Evolutionary conservation across 208 protist species (phyloP).

Genomic region (Tetramitus jugosus): DNA sequence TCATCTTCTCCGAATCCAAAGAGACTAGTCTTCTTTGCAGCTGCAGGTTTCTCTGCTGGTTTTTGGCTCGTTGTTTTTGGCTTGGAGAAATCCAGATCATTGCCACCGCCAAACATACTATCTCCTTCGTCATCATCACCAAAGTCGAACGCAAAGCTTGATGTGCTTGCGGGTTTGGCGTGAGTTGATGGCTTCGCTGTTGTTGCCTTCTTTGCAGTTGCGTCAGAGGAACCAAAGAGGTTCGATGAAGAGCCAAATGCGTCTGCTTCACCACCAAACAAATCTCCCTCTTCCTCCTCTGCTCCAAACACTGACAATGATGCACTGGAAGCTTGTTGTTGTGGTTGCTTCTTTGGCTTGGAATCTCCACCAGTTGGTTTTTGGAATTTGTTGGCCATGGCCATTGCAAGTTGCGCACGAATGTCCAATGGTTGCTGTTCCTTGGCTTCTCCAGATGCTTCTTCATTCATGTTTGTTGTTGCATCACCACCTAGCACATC

Average conservation of each 20-base stretch:
- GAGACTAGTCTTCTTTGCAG: neutral
- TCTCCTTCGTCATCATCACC: neutral
- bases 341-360: neutral
- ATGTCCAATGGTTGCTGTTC: neutral
- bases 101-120: neutral
- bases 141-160: too few species aligned
- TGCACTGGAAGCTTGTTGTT: too few species aligned
- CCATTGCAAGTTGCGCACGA: neutral
- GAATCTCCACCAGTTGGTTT: too few species aligned
- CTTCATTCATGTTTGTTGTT: too few species aligned
- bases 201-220: neutral
- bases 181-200: neutral
- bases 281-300: neutral
- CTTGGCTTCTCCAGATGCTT: too few species aligned
- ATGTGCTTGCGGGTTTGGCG: too few species aligned
- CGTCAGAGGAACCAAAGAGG: neutral
- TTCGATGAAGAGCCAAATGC: neutral
- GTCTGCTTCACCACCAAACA: neutral
- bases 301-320: too few species aligned
- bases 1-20: neutral
- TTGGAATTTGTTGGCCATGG: neutral
- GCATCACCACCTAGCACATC: neutral
- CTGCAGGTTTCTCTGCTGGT: neutral
- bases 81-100: neutral
- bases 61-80: neutral